Evolutionary conservation across 176 grass and related monocot genomes (phyloP).

Genomic region (Pharus latifolius): DNA sequence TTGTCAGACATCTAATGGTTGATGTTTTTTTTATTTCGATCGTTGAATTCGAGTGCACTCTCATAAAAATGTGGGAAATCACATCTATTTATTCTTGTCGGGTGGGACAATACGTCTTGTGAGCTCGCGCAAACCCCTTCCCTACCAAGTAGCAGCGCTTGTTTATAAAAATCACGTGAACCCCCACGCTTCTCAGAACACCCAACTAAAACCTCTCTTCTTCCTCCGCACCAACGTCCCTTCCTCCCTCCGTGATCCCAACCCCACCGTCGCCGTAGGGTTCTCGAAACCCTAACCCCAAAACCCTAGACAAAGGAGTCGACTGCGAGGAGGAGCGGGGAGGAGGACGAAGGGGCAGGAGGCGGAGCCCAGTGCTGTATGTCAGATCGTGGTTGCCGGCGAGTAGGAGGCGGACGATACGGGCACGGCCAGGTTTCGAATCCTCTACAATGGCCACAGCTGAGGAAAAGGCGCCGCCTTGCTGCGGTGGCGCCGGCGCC

Average conservation of each 20-base stretch:
- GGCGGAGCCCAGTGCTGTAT: conserved; percentile 28
- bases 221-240: background rate
- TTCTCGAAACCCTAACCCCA: background rate
- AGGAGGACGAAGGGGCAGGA: background rate
- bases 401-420: conserved; percentile 6
- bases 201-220: background rate
- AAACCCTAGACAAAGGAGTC: background rate
- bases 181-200: background rate
- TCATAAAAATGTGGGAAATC: no score
- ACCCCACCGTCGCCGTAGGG: background rate
- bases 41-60: no score
- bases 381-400: conserved; percentile 21
- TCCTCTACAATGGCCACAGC: conserved; percentile 57
- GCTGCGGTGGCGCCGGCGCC: conserved; percentile 2
- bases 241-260: background rate
- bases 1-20: no score
- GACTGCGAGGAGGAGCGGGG: background rate
- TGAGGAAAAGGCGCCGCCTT: conserved; percentile 50
- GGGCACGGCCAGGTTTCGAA: conserved; percentile 39
- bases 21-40: no score
- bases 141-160: no score
- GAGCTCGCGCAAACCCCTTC: no score
- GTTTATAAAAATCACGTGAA: no score
- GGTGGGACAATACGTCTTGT: no score
- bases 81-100: no score